Conservation (phyloP, 2,329 filamentous ascomycete genomes). For the Calonectria multiphialidica region DNA sequence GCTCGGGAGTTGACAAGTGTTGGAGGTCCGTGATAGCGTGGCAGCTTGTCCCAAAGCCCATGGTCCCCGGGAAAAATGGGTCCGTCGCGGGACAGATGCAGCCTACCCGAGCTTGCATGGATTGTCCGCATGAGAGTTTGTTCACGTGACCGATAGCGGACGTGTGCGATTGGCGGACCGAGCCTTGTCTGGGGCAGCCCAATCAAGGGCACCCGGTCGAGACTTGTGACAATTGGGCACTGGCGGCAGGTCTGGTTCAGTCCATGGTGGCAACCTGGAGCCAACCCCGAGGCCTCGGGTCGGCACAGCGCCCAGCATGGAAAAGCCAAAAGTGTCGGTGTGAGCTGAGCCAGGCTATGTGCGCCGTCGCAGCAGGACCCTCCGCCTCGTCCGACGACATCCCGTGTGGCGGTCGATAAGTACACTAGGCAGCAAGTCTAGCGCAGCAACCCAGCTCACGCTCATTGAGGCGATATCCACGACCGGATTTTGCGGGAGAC, state of each 20-base stretch:
- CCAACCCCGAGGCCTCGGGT: constrained; percentile 37
- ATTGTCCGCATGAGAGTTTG: constrained; percentile 48
- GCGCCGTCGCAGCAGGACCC: constrained; percentile 1
- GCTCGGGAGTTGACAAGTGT: constrained; percentile 24
- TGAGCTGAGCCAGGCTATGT: constrained; percentile 26
- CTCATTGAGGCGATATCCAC: not conserved
- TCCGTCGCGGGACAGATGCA: constrained; percentile 49
- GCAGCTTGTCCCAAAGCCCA: constrained; percentile 29
- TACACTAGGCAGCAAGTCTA: constrained; percentile 13
- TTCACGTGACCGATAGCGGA: constrained; percentile 50
- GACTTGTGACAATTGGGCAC: constrained; percentile 34
- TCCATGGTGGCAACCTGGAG: constrained; percentile 32
- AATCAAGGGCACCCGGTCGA: constrained; percentile 38
- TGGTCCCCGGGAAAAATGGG: constrained; percentile 44
- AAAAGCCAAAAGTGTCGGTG: constrained; percentile 32
- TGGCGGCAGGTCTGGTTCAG: constrained; percentile 31
- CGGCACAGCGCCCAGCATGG: constrained; percentile 21
- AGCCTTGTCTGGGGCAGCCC: constrained; percentile 45
- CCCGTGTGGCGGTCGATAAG: constrained; percentile 24
- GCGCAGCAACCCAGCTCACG: not conserved
- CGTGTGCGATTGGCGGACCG: constrained; percentile 56
- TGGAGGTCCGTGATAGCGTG: constrained; percentile 34
- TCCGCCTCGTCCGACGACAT: constrained; percentile 19
- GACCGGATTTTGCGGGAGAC: not conserved
- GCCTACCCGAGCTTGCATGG: constrained; percentile 46